phyloP scores from a whole-genome alignment of 2,329 filamentous ascomycete genomes.

The Fusarium abutilonis region DNA sequence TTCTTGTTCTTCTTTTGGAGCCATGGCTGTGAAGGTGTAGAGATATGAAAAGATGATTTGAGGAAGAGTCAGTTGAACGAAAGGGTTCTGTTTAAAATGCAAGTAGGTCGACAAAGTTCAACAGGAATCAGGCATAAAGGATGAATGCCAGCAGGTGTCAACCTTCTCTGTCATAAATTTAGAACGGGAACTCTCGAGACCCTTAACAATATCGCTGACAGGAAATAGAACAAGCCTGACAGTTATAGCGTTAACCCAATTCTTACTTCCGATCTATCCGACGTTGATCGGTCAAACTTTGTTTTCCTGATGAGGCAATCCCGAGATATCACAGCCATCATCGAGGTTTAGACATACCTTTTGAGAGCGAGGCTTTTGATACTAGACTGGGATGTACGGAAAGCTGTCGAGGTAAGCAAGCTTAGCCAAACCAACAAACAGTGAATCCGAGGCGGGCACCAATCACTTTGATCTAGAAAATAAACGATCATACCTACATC shows the following conservation, averaged over 20 bases:
- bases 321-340: slow-evolving; percentile 9
- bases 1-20: slow-evolving; percentile 39
- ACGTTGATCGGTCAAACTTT: slow-evolving; percentile 14
- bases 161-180: slow-evolving; percentile 9
- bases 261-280: slow-evolving; percentile 14
- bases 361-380: slow-evolving; percentile 23
- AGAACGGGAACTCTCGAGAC: slow-evolving; percentile 17
- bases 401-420: slow-evolving; percentile 6
- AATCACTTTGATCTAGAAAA: slow-evolving; percentile 19
- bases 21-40: slow-evolving; percentile 18
- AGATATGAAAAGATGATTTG: neutral
- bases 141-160: neutral
- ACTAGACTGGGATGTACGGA: slow-evolving; percentile 7
- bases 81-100: neutral
- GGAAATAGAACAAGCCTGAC: slow-evolving; percentile 15
- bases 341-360: neutral
- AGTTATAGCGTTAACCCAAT: slow-evolving; percentile 16
- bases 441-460: slow-evolving; percentile 38
- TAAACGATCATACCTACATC: slow-evolving; percentile 16
- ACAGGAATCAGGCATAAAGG: neutral
- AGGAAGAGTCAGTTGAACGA: neutral
- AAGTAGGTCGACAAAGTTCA: neutral
- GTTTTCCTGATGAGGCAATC: slow-evolving; percentile 20
- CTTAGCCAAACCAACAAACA: slow-evolving; percentile 1
- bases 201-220: neutral